phyloP scores from a whole-genome alignment of 2,329 filamentous ascomycete genomes.

The Aspergillus sp. region DNA sequence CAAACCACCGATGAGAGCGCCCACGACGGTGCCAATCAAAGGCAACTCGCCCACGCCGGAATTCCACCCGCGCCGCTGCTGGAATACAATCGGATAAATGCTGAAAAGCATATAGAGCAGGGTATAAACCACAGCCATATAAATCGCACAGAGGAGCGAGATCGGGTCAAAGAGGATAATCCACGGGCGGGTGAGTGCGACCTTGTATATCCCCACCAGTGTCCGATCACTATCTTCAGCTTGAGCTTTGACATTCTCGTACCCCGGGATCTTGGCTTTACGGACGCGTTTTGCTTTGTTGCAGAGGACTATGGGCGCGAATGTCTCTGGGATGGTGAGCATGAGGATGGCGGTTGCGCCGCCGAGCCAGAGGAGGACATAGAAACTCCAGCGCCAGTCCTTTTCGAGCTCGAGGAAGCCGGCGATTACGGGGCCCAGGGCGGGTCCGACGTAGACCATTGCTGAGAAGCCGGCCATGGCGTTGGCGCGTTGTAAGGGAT shows the following conservation, averaged over 20 bases:
- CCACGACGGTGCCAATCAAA: conserved; percentile 34
- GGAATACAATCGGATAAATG: conserved; percentile 33
- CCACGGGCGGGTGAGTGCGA: conserved; percentile 30
- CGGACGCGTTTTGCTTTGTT: conserved; percentile 22
- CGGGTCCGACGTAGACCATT: neutral
- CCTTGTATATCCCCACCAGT: conserved; percentile 22
- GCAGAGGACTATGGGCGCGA: conserved; percentile 10
- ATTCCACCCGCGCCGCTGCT: conserved; percentile 29
- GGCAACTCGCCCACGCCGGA: conserved; percentile 27
- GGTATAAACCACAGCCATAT: conserved; percentile 32
- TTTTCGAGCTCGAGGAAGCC: conserved; percentile 58
- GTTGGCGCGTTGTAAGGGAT: neutral
- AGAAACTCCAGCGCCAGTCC: conserved; percentile 61
- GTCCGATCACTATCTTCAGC: conserved; percentile 17
- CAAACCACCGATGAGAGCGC: conserved; percentile 24
- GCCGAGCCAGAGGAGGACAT: conserved; percentile 44
- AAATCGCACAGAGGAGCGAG: conserved; percentile 30
- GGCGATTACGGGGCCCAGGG: conserved; percentile 47
- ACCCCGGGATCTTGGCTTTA: conserved; percentile 18
- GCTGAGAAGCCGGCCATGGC: neutral
- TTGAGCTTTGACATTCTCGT: conserved; percentile 22
- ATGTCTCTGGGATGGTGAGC: conserved; percentile 26
- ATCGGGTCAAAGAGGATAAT: conserved; percentile 33
- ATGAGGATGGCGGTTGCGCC: conserved; percentile 55
- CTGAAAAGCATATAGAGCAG: conserved; percentile 33